Evolutionary conservation across 306 rosid species (phyloP).

Genomic region (Dicorynia guianensis): DNA sequence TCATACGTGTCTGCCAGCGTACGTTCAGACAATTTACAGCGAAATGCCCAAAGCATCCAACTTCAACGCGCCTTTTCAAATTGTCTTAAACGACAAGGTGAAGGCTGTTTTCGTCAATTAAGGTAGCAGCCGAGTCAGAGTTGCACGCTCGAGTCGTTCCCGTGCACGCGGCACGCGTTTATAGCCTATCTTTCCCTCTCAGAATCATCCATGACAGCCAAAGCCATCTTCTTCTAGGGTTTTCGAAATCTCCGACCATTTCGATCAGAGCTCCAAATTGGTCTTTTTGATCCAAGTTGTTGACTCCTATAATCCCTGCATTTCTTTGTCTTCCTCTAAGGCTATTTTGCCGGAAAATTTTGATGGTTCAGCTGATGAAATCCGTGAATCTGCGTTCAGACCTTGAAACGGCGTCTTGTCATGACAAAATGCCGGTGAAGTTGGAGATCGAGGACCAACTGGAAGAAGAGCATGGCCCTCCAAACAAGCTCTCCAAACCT

Average conservation of each 20-base stretch:
- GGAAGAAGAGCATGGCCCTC: conserved; percentile 68
- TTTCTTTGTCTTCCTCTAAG: neutral
- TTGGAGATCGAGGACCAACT: conserved; percentile 77
- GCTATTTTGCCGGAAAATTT: neutral
- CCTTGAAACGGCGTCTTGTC: conserved; percentile 49
- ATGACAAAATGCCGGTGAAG: conserved; percentile 64
- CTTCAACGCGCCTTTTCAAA: neutral
- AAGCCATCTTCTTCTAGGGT: conserved; percentile 40
- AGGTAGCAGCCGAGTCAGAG: neutral
- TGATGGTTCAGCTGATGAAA: conserved; percentile 73
- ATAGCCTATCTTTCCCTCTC: neutral
- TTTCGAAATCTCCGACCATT: conserved; percentile 47
- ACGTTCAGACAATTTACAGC: neutral
- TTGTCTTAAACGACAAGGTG: neutral
- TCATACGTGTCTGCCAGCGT: conserved; percentile 53
- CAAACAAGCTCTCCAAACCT: conserved; percentile 69
- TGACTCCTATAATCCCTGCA: neutral
- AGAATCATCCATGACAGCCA: conserved; percentile 22
- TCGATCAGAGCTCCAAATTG: conserved; percentile 23
- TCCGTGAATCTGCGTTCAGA: conserved; percentile 54
- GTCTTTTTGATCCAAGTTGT: conserved; percentile 10
- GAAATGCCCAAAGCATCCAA: conserved; percentile 30
- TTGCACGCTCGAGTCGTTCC: conserved; percentile 23
- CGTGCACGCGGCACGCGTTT: conserved; percentile 63
- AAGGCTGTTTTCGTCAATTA: conserved; percentile 13